A percentile compares a stretch with the other conserved stretches of the same genome.
These are phyloP conservation scores for Actinomucor elegans DNA, from an alignment of 371 early-diverging fungal species.

Conservation along the genomic window DNA sequence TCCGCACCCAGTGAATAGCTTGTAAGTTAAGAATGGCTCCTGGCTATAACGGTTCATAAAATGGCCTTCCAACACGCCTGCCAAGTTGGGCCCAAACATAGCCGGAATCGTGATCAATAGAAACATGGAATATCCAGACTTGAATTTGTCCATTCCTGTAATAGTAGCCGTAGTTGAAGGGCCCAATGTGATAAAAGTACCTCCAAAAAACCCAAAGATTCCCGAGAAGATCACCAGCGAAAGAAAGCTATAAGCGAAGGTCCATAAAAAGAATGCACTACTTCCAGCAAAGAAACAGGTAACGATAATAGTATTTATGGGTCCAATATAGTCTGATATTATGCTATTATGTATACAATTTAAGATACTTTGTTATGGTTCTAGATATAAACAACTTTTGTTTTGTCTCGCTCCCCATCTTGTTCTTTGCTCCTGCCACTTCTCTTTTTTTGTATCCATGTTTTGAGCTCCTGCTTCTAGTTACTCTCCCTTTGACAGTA, in stretches of 20 bases:
- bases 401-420: background rate
- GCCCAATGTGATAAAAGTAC: slow-evolving; percentile 29
- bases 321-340: slow-evolving; percentile 35
- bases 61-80: slow-evolving; percentile 15
- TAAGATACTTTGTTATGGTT: background rate
- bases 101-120: slow-evolving; percentile 17
- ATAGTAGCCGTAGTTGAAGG: slow-evolving; percentile 29
- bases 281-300: slow-evolving; percentile 21
- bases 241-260: slow-evolving; percentile 32
- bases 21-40: slow-evolving; percentile 20
- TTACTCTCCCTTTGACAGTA: background rate
- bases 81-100: slow-evolving; percentile 32
- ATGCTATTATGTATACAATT: too few relatives aligned
- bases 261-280: slow-evolving; percentile 35
- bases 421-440: background rate
- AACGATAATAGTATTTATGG: slow-evolving; percentile 30
- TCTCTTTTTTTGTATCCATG: background rate
- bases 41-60: background rate
- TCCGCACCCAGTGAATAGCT: slow-evolving; percentile 26
- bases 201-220: slow-evolving; percentile 35
- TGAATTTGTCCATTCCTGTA: slow-evolving; percentile 21
- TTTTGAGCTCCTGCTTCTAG: background rate
- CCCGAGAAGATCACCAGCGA: slow-evolving; percentile 24
- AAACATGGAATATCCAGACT: slow-evolving; percentile 24
- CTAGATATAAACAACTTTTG: background rate